Evolutionary conservation across 495 filamentous ascomycete species (phyloP).

Genomic region (Lophiostoma macrostomum): DNA sequence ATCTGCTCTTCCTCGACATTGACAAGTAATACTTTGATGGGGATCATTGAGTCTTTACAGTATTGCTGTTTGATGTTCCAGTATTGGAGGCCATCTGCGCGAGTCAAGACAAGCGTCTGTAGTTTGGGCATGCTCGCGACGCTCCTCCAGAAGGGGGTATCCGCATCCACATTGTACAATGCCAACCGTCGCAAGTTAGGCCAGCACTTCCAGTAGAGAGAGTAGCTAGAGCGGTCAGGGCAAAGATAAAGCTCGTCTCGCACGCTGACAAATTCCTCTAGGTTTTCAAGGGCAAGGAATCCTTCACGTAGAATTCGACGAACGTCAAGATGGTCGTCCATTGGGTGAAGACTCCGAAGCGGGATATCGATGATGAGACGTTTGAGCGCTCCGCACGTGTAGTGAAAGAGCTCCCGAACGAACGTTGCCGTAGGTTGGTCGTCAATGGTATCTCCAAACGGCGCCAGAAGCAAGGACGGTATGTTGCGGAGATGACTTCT

Average conservation of each 20-base stretch:
- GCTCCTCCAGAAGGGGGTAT: constrained; percentile 33
- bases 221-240: background rate
- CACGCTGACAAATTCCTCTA: constrained; percentile 40
- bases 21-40: constrained; percentile 18
- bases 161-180: constrained; percentile 38
- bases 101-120: constrained; percentile 42
- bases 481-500: constrained; percentile 11
- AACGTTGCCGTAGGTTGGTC: constrained; percentile 3
- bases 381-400: background rate
- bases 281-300: constrained; percentile 32
- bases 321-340: constrained; percentile 11
- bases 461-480: constrained; percentile 8
- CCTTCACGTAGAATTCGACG: constrained; percentile 20
- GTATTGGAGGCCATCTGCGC: constrained; percentile 33
- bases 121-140: constrained; percentile 34
- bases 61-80: constrained; percentile 14
- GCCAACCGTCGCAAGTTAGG: constrained; percentile 37
- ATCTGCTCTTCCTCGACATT: constrained; percentile 13
- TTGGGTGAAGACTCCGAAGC: constrained; percentile 6
- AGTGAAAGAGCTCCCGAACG: constrained; percentile 11
- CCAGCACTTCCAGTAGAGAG: constrained; percentile 38
- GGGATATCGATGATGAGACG: constrained; percentile 22
- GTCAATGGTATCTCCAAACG: constrained; percentile 8
- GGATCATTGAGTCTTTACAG: background rate
- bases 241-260: constrained; percentile 29